Evolutionary conservation across 352 stramenopile species (phyloP).

Genomic region (Globisporangium iwayamae): DNA sequence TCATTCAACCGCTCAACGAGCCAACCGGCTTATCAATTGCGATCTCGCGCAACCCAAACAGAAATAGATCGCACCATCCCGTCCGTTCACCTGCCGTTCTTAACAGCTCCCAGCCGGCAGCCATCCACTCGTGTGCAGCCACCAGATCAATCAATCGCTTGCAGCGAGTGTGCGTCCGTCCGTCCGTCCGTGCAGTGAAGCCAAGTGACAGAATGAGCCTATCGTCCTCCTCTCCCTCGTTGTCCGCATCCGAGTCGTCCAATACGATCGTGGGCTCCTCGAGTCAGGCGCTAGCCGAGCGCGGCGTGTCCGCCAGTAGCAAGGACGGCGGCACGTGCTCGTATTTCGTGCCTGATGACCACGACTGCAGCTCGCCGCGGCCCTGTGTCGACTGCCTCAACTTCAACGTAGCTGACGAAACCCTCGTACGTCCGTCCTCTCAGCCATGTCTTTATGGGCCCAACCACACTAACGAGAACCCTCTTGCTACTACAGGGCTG

Average conservation of each 20-base stretch:
- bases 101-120: neutral
- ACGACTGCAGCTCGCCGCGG: neutral
- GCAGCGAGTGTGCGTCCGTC: too few species aligned
- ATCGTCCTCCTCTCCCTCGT: neutral
- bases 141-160: neutral
- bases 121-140: neutral
- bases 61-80: neutral
- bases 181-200: too few species aligned
- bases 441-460: too few species aligned
- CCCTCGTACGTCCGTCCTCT: neutral
- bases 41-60: neutral
- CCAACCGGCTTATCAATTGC: neutral
- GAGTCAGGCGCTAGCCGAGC: neutral
- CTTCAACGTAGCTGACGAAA: constrained; percentile 4
- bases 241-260: too few species aligned
- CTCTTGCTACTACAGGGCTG: neutral
- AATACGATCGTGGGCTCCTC: too few species aligned
- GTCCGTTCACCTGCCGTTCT: neutral
- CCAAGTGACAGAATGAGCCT: neutral
- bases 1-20: too few species aligned
- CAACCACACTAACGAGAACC: too few species aligned
- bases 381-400: constrained; percentile 2
- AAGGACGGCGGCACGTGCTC: constrained; percentile 7
- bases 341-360: neutral
- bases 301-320: neutral